Evolutionary conservation across 1,284 basidiomycete species (phyloP).

Genomic region (Sanghuangporus sanghuang): DNA sequence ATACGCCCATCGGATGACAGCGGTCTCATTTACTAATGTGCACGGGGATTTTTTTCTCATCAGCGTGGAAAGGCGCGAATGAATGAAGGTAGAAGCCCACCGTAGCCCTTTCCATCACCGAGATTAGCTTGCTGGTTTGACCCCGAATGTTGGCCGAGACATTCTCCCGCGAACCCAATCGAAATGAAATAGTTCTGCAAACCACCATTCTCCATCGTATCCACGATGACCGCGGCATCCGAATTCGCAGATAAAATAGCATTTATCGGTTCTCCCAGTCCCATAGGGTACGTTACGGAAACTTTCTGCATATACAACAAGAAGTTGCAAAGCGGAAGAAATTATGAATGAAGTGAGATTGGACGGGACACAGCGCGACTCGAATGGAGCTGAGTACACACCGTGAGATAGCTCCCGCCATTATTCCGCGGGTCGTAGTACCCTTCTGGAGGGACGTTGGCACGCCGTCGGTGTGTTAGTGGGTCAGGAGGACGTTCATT

Average conservation of each 20-base stretch:
- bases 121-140: slow-evolving; percentile 71
- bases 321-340: neutral
- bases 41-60: neutral
- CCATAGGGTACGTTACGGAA: slow-evolving; percentile 60
- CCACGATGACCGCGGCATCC: slow-evolving; percentile 65
- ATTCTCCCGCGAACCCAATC: slow-evolving; percentile 73
- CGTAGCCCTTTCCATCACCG: slow-evolving; percentile 74
- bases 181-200: slow-evolving; percentile 69
- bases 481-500: neutral
- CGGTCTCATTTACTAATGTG: slow-evolving; percentile 64
- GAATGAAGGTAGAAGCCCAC: slow-evolving; percentile 36
- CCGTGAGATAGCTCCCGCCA: slow-evolving; percentile 46
- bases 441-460: slow-evolving; percentile 27
- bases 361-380: neutral
- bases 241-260: slow-evolving; percentile 82
- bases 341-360: neutral
- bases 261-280: slow-evolving; percentile 88
- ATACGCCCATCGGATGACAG: slow-evolving; percentile 78
- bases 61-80: neutral
- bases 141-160: slow-evolving; percentile 77
- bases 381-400: slow-evolving; percentile 24
- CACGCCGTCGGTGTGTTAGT: neutral
- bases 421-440: slow-evolving; percentile 38
- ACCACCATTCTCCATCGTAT: slow-evolving; percentile 61
- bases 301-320: slow-evolving; percentile 38